Evolutionary conservation across 345 rosid species (phyloP), one percentile per base, ranked within the genome.

Genomic region (Isatis tinctoria): DNA sequence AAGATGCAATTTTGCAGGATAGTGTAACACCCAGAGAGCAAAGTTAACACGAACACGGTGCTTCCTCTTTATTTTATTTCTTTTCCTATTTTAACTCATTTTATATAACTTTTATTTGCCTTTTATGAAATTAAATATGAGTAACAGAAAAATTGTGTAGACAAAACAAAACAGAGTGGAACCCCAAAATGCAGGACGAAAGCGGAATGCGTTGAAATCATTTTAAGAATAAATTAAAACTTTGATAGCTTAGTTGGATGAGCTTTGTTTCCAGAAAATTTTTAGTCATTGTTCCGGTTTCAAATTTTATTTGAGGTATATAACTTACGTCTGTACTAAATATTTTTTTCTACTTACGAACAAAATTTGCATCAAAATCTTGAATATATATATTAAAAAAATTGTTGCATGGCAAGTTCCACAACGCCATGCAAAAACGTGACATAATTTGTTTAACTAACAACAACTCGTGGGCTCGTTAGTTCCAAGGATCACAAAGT

Each of bases 11-110:
- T 64, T 65, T 72, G 73, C 73, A 59, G 73, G 80, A 72, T 72
- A 77, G 73, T 72, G 76, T 71, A 65, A 77, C 73, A 65, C 80
- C 72, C 80, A 77, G 80, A 72, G 73, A 51, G 72, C 68, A 72
- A 64, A 72, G 63, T 2, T 72, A 58, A 72, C 76, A 77, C 63
- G 73, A 58, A 72, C 76, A 77, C 63, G 73, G 24, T 57, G 45
- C 67, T 17, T 70, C 48, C 54, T 68, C 79, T 69, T 75, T 75
- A 17, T 60, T 67, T 40, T 10, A 10, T 48, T 56, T 30, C 6
- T 70, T 63, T 54, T 54, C 10, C 20, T 63, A 32, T 43, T 56
- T 57, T 48, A 56, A 54, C n/a, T 63, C 17, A 18, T 45, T 64
- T 45, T 76, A 18, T 37, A 6, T 22, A 20, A 48, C 49, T 33